Conservation (phyloP, 495 filamentous ascomycete genomes). For the Durotheca rogersii region DNA sequence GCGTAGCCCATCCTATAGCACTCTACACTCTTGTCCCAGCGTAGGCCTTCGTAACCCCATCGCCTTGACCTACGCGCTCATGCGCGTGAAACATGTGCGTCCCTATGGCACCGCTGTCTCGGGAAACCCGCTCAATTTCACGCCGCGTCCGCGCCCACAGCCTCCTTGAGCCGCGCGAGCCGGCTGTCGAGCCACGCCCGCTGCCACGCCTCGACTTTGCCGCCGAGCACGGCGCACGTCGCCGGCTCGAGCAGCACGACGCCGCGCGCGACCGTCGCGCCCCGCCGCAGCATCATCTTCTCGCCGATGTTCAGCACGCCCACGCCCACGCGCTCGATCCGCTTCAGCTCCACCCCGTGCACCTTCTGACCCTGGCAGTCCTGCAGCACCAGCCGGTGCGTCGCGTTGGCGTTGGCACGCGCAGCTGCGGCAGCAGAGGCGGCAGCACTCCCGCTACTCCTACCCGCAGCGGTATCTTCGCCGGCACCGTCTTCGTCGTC, state of each 20-base stretch:
- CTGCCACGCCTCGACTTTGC: constrained; percentile 82
- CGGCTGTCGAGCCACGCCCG: constrained; percentile 71
- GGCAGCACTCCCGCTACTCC: constrained; percentile 27
- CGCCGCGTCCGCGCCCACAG: constrained; percentile 45
- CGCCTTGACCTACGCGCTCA: too few species aligned
- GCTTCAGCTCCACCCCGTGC: constrained; percentile 71
- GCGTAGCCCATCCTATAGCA: too few species aligned
- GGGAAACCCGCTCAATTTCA: too few species aligned
- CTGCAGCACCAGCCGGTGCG: constrained; percentile 80
- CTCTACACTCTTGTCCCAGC: too few species aligned
- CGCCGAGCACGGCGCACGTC: constrained; percentile 68
- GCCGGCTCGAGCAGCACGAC: constrained; percentile 71
- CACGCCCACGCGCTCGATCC: constrained; percentile 63
- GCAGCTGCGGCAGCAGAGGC: constrained; percentile 6
- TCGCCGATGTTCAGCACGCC: constrained; percentile 71
- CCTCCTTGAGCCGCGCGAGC: constrained; percentile 65
- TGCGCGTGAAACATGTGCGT: too few species aligned
- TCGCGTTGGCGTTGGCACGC: constrained; percentile 48
- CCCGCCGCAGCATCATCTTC: constrained; percentile 72
- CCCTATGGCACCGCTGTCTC: too few species aligned
- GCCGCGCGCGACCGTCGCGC: constrained; percentile 67
- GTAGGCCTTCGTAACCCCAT: too few species aligned
- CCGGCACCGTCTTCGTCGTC: constrained; percentile 2
- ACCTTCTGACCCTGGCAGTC: constrained; percentile 70
- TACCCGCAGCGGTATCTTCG: constrained; percentile 13